A percentile compares a stretch with the other conserved stretches of the same genome.
Evolutionary conservation across 2,329 filamentous ascomycete species (phyloP).

Genomic region (Dactylellina leptospora): DNA sequence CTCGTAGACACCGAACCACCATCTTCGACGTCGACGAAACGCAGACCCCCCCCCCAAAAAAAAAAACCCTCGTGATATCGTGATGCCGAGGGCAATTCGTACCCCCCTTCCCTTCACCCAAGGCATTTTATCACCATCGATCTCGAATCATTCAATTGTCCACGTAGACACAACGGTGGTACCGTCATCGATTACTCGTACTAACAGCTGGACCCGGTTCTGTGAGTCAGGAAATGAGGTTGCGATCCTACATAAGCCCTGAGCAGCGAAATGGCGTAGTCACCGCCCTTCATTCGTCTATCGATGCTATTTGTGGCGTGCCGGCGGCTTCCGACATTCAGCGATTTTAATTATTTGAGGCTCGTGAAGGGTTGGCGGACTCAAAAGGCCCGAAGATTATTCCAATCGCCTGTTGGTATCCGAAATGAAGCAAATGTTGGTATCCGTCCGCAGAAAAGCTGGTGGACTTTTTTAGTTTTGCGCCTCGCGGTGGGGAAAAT

Average conservation of each 20-base stretch:
- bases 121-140: not conserved
- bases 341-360: not conserved
- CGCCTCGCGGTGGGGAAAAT: constrained; percentile 11
- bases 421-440: not conserved
- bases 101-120: not conserved
- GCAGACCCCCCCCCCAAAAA: not conserved
- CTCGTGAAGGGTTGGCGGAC: constrained; percentile 1
- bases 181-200: constrained; percentile 12
- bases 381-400: constrained; percentile 13
- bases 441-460: not conserved
- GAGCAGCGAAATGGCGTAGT: not conserved
- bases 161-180: constrained; percentile 35
- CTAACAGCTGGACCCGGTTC: not conserved
- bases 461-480: constrained; percentile 1
- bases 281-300: not conserved
- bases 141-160: not conserved
- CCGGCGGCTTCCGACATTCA: constrained; percentile 15
- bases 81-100: constrained; percentile 8
- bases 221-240: constrained; percentile 33
- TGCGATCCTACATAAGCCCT: constrained; percentile 33
- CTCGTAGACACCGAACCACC: constrained; percentile 25
- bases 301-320: not conserved
- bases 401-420: too few species aligned
- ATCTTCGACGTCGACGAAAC: constrained; percentile 37
- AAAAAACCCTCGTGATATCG: constrained; percentile 14